Evolutionary conservation across 768 basidiomycete genomes (phyloP).

Genomic region (Hygrophoropsis aurantiaca): DNA sequence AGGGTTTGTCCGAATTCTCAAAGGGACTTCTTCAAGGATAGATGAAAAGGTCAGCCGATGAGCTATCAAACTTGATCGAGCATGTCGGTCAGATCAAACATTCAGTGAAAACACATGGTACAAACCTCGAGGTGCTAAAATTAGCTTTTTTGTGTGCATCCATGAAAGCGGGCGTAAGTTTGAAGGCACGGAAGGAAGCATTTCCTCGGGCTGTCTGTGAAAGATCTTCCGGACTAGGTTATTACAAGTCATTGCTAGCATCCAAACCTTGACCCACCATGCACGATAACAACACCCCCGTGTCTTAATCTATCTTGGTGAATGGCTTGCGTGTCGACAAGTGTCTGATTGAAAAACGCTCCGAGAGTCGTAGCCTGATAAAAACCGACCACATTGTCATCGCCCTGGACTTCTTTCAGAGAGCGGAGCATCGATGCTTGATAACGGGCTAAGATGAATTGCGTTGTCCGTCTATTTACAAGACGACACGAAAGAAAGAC

Average conservation of each 20-base stretch:
- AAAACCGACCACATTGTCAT: constrained; percentile 91
- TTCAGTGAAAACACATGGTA: constrained; percentile 4
- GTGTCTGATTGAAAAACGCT: constrained; percentile 78
- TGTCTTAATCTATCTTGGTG: constrained; percentile 85
- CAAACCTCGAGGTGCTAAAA: constrained; percentile 84
- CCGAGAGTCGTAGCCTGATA: constrained; percentile 89
- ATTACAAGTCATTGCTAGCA: no score
- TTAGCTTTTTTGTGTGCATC: constrained; percentile 80
- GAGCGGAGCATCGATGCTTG: constrained; percentile 84
- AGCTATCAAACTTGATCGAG: constrained; percentile 61
- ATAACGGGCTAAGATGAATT: constrained; percentile 58
- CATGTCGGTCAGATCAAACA: constrained; percentile 9
- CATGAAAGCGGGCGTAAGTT: constrained; percentile 76
- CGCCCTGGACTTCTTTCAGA: constrained; percentile 86
- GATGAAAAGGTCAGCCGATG: constrained; percentile 83
- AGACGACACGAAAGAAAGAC: constrained; percentile 3
- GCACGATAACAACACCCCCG: constrained; percentile 82
- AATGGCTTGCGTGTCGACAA: constrained; percentile 81
- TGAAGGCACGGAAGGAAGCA: constrained; percentile 87
- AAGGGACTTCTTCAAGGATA: constrained; percentile 82
- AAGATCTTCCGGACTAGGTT: constrained; percentile 58
- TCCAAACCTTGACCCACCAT: constrained; percentile 55
- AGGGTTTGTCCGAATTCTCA: constrained; percentile 81
- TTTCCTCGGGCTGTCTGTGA: constrained; percentile 80
- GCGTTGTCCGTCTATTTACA: constrained; percentile 8